These are phyloP conservation scores for Fusarium nurragi DNA, from an alignment of 2,329 filamentous ascomycete species.

Conservation along the genomic window DNA sequence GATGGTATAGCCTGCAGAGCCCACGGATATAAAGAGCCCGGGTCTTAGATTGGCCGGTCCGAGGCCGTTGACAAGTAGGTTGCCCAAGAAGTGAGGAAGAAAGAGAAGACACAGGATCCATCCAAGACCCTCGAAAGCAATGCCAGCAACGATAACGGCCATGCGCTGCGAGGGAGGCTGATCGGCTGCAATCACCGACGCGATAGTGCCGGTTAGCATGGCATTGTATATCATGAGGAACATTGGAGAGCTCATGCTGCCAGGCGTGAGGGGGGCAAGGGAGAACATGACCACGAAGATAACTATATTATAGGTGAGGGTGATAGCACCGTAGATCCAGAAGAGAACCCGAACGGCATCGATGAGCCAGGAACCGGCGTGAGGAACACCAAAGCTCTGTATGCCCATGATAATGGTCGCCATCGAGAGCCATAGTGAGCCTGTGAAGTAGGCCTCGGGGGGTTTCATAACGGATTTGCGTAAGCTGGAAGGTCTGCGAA, in stretches of 20 bases:
- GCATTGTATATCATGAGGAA: constrained; percentile 12
- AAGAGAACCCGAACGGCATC: neutral
- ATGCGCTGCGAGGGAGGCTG: neutral
- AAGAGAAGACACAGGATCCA: neutral
- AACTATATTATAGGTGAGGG: neutral
- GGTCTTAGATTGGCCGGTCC: neutral
- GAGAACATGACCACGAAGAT: constrained; percentile 9
- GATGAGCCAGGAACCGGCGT: neutral
- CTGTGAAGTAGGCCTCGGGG: constrained; percentile 5
- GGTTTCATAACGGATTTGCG: neutral
- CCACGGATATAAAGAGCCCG: neutral
- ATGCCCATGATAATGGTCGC: constrained; percentile 10
- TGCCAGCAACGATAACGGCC: neutral
- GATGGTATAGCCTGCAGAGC: constrained; percentile 7
- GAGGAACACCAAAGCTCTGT: constrained; percentile 8
- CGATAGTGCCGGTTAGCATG: neutral
- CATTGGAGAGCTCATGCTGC: constrained; percentile 14
- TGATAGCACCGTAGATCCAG: neutral
- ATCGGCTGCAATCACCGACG: neutral
- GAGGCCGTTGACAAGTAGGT: neutral
- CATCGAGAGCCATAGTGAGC: neutral
- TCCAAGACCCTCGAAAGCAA: neutral
- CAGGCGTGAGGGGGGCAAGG: neutral
- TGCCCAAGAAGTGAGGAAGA: neutral
- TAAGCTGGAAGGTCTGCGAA: neutral